A percentile compares a stretch with the other conserved stretches of the same genome.
These are phyloP conservation scores for Petunia secreta DNA, from an alignment of 257 asterid genomes.

Conservation along the genomic window DNA sequence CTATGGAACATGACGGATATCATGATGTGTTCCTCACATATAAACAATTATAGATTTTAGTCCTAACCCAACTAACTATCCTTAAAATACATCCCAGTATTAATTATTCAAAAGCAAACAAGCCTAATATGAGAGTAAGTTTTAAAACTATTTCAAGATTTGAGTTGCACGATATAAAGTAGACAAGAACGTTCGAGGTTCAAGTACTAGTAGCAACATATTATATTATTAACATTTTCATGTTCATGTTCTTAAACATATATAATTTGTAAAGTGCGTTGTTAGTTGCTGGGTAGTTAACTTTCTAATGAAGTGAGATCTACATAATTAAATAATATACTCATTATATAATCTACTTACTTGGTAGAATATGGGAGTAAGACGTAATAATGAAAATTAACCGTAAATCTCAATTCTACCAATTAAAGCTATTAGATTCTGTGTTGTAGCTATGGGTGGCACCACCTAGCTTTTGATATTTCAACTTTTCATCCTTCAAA, in stretches of 20 bases:
- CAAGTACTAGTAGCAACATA: not conserved
- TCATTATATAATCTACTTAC: too few species aligned
- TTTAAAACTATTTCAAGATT: slow-evolving; percentile 14
- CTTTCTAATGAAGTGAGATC: not conserved
- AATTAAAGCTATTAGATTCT: too few species aligned
- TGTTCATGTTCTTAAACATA: slow-evolving; percentile 1
- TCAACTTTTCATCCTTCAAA: not conserved
- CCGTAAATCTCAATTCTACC: not conserved
- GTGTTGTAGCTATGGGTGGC: too few species aligned
- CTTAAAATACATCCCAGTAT: not conserved
- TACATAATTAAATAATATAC: not conserved
- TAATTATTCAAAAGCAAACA: not conserved
- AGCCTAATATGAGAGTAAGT: not conserved
- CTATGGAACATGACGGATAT: slow-evolving; percentile 39
- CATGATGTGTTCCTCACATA: slow-evolving; percentile 27
- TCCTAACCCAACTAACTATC: slow-evolving; percentile 23
- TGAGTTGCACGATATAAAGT: slow-evolving; percentile 18
- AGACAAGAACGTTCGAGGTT: not conserved
- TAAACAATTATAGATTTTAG: not conserved
- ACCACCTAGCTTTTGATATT: not conserved
- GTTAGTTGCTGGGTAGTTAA: slow-evolving; percentile 11
- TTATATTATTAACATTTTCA: not conserved
- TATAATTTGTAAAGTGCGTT: not conserved
- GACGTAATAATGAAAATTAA: too few species aligned
- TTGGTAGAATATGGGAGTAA: not conserved